Base-by-base conservation (phyloP, 2,329 filamentous ascomycete species). In the Xylaria sp. region DNA sequence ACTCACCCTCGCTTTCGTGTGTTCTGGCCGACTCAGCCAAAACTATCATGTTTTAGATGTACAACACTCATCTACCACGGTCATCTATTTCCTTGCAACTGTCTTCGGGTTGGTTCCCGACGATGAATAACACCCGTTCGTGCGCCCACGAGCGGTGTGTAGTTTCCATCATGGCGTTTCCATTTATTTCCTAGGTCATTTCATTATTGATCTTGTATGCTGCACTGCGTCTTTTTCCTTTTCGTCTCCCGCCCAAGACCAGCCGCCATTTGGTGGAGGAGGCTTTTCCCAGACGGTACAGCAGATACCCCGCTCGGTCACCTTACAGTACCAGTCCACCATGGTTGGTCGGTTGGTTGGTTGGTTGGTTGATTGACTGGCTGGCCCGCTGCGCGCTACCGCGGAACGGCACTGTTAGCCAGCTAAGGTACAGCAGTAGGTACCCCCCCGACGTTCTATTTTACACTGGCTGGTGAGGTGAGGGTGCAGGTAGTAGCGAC, bases 371-470 rank as follows among this genome's bases (percentile, higher is more conserved):
- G 63, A 57, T 25, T 64, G 58, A 32, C 23, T 56, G 32, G 34
- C 34, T 56, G 53, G 60, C n/a, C 43, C 52, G 62, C 67, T 69
- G 67, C 67, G 64, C 67, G 67, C 61, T 66, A 69, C 67, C 56
- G 67, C 50, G 23, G 48, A 52, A 61, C 48, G 62, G 43, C 67
- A 57, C 55, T 48, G 64, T 56, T 61, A 64, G 63, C 46, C 53
- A 53, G 56, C 48, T 59, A 61, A 41, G 52, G 63, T 65, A 65
- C 52, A 18, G n/a, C 25, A 34, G 20, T 57, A 57, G 20, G 18
- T 32, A 56, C n/a, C 23, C 53, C 36, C 39, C 9, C 34, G 32
- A 28, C 9, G 34, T 41, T 52, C 53, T 50, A 52, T 20, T 53
- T 28, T 53, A 20, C 32, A 36, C 48, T 52, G 28, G 28, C 25